Conservation (phyloP, 257 asterid species). For the Gentiana macrophylla region DNA sequence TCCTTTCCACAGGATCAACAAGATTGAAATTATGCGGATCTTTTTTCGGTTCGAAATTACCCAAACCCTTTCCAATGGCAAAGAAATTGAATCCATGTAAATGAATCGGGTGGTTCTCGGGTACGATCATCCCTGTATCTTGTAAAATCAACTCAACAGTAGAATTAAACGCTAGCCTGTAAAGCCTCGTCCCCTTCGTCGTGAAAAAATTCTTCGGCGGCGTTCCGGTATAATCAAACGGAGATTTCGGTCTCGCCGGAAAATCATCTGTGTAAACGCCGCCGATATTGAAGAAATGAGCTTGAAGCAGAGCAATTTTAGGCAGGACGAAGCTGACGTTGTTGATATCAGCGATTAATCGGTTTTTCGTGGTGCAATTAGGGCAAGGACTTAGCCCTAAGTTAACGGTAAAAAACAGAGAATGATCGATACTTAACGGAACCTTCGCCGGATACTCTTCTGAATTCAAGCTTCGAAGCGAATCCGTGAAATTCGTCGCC, state of each 20-base stretch:
- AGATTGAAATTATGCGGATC: slow-evolving; percentile 37
- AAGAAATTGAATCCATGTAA: slow-evolving; percentile 51
- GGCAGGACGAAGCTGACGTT: slow-evolving; percentile 52
- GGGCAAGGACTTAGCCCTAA: slow-evolving; percentile 38
- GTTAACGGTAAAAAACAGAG: slow-evolving; percentile 39
- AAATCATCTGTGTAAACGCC: slow-evolving; percentile 55
- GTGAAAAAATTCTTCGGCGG: slow-evolving; percentile 37
- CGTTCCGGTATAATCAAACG: slow-evolving; percentile 36
- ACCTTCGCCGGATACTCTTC: slow-evolving; percentile 25
- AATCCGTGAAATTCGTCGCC: slow-evolving; percentile 24
- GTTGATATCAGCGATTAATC: slow-evolving; percentile 40
- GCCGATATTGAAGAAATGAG: slow-evolving; percentile 38
- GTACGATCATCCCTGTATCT: slow-evolving; percentile 45
- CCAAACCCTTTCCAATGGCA: slow-evolving; percentile 36
- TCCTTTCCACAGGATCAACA: slow-evolving; percentile 59
- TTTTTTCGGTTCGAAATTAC: slow-evolving; percentile 28
- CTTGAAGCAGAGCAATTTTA: slow-evolving; percentile 28
- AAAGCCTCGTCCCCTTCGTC: slow-evolving; percentile 38
- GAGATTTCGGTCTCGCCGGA: slow-evolving; percentile 30
- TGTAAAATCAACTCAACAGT: slow-evolving; percentile 43
- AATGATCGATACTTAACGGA: slow-evolving; percentile 32
- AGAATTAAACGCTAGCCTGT: slow-evolving; percentile 36
- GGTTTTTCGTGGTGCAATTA: slow-evolving; percentile 21
- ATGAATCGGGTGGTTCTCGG: slow-evolving; percentile 52
- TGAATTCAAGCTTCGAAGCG: slow-evolving; percentile 43